Evolutionary conservation across 306 rosid species (phyloP).

Genomic region (Rosa multiflora): DNA sequence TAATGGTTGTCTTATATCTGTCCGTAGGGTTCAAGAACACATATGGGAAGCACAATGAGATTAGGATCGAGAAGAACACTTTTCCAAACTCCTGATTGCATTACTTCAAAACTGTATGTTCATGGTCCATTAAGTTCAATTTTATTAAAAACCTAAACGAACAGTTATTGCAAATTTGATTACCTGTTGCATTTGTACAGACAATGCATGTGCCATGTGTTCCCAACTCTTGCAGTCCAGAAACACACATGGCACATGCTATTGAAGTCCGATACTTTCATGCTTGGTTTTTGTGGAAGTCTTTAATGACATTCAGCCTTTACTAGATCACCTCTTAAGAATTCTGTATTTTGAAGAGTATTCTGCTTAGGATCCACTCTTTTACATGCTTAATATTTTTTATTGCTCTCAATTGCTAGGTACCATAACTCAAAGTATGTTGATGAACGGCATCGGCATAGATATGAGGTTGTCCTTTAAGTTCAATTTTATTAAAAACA

Average conservation of each 20-base stretch:
- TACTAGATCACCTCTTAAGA: neutral
- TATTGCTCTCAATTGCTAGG: slow-evolving; percentile 43
- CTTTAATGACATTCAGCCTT: neutral
- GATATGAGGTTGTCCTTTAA: slow-evolving; percentile 80
- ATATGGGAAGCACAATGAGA: slow-evolving; percentile 99
- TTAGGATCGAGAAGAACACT: slow-evolving; percentile 94
- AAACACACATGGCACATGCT: neutral
- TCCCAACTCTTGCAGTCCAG: neutral
- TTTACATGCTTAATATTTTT: slow-evolving; percentile 19
- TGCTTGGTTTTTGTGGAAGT: neutral
- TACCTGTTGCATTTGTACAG: neutral
- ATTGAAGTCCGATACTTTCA: neutral
- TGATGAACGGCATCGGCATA: slow-evolving; percentile 95
- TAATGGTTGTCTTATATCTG: slow-evolving; percentile 4
- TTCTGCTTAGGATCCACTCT: slow-evolving; percentile 14
- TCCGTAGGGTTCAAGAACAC: slow-evolving; percentile 86
- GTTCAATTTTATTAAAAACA: slow-evolving; percentile 6
- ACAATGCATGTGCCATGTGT: neutral
- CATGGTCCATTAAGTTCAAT: slow-evolving; percentile 5
- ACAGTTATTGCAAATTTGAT: neutral
- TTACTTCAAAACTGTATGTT: slow-evolving; percentile 89
- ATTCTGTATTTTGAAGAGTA: neutral
- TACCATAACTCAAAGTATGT: slow-evolving; percentile 73
- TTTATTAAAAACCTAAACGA: neutral
- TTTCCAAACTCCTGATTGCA: slow-evolving; percentile 67